Base-by-base conservation (phyloP, 1,284 basidiomycete genomes). In the Puccinia horiana region DNA sequence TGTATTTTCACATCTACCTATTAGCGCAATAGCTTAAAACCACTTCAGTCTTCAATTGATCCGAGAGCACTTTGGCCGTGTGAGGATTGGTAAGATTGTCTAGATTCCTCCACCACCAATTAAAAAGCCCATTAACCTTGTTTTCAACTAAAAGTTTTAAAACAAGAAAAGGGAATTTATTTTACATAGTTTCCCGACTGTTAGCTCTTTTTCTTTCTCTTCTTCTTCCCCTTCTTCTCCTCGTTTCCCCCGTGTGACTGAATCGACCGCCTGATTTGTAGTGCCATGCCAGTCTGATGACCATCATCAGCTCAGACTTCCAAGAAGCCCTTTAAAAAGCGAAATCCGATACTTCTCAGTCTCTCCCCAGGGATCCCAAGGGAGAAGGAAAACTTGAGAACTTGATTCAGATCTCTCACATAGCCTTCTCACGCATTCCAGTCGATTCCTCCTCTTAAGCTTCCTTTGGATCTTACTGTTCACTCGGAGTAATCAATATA, bases 381-480 rank as follows among this genome's bases (percentile, higher is more conserved):
- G 26, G 56, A 37, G 40, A 42, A 42, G 67, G 67, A 69, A 69
- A 42, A 40, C 67, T 69, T 37, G 40, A 69, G 37, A 69, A 69
- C 26, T 29, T 35, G n/a, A 47, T 44, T 70, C 69, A 49, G 47
- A 47, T 44, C 44, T 42, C 26, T 69, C 6, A 32, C 67, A n/a
- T n/a, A n/a, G n/a, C 63, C 69, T 70, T 70, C 69, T 47, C 69
- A 70, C 42, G 42, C 26, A 70, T 70, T 70, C 69, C 26, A 26
- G 14, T 47, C 12, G 8, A 49, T 70, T 70, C 69, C 14, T 49
- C 29, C 44, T 49, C 69, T 70, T 14, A 16, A 29, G 18, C 12
- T 67, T 23, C n/a, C 40, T 67, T 5, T 67, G 18, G 37, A 5
- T 29, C 40, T 67, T 40, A 29, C 35, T 18, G n/a, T 40, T 40